Evolutionary conservation across 2,329 filamentous ascomycete species (phyloP), one percentile per base, ranked within the genome.

Genomic region (Aspergillus pseudoterreus): DNA sequence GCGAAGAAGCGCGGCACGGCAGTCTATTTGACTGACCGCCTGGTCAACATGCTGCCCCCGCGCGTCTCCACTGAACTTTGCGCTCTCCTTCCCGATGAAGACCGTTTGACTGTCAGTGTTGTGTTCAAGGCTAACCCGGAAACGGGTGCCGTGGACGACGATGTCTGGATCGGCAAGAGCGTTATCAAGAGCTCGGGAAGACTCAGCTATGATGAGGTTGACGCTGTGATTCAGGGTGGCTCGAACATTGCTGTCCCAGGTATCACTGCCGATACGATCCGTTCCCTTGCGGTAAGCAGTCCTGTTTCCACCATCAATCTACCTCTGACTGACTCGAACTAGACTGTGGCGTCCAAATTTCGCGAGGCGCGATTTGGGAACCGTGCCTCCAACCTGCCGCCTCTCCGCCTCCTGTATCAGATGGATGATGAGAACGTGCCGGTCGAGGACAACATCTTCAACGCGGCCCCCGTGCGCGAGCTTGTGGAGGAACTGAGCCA

Each of bases 351-450:
- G 4, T 87, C 91, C 66, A 96, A 94, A 71, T 95, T 97, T 80
- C 87, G 91, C 41, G 90, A 96, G 74, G 80, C 84, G 45, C 88
- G 94, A 53, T 87, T 96, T 53, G 89, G 88, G 51, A 86, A 91
- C 47, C 87, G 88, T 33, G 84, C 84, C 41, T 84, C 88, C 57
- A 84, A 88, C 11, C 88, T 96, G 62, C 88, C 92, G 32, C 86
- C 92, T 38, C 82, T 99, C 47, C 88, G 94, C 51, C 81, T 99
- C 43, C 78, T 97, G 55, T 91, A 96, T 72, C 92, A 96, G 74
- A 81, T 97, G 38, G 94, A 99, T 62, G 94, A 99, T 62, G 94
- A 99, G 78, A 97, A 97, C 71, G 90, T 96, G 48, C 94, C 92
- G 2, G 92, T 97, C 38, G 91, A 96, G 75, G 84, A 90, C 69